Evolutionary conservation across 1,139 yeast genomes (phyloP), one percentile per base, ranked within the genome.

Genomic region (Starmera stellimalicola): DNA sequence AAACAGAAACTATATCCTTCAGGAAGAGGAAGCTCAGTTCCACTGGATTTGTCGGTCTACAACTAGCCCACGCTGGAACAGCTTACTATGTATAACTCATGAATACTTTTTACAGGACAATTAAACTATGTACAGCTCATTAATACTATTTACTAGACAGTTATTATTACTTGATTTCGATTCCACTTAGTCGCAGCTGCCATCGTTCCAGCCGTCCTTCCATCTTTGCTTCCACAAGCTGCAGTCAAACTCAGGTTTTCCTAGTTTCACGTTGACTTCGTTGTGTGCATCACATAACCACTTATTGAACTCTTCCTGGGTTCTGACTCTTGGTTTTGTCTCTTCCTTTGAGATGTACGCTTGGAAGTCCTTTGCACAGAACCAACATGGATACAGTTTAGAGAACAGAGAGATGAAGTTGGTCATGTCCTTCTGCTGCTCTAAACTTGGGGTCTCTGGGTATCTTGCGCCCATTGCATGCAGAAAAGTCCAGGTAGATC

Each of bases 201-300:
- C 46, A 38, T 48, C 51, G 7, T 74, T 74, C 81, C 81, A 75
- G 0, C 84, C 87, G 46, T 76, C 85, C 48, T 72, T 76, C 98
- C 98, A 91, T 52, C 98, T 74, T 50, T 82, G 75, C 51, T 77
- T 79, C 98, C 98, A 93, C 44, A 83, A 68, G 39, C 75, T 65
- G 51, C 97, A 91, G 53, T 91, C 87, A 52, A 91, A 91, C 39
- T 63, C 63, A 5, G 85, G 87, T 58, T 91, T 91, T 2, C 94
- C 94, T 19, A 88, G 56, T 55, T 87, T 88, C 14, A 54, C 63
- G 55, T 93, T 91, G 18, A 93, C 97, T 27, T 73, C 83, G 52
- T 91, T 91, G 58, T 91, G 98, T 4, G 97, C 97, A 42, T 77
- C 81, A 59, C 98, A 93, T 37, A 91, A 62, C 99, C 99, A 91